Percentiles rank a stretch among this genome's conserved stretches.
Conservation (phyloP, 768 basidiomycete genomes). For the Gymnopilus junonius region DNA sequence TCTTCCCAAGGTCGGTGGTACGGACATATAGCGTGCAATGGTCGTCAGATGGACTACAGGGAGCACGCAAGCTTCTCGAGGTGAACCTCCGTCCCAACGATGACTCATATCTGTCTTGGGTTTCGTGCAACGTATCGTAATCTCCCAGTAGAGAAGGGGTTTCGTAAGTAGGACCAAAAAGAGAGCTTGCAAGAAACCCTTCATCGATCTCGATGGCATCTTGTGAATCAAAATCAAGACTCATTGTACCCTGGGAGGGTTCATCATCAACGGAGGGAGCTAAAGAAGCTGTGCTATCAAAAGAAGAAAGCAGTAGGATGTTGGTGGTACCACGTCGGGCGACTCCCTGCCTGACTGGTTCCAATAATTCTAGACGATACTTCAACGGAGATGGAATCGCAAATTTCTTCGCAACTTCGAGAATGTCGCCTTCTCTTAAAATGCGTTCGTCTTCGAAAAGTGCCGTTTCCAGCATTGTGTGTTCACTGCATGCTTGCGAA, state of each 20-base stretch:
- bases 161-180: constrained; percentile 34
- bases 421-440: constrained; percentile 51
- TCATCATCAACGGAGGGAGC: not conserved
- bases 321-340: constrained; percentile 51
- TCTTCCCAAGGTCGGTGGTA: constrained; percentile 62
- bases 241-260: not conserved
- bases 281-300: not conserved
- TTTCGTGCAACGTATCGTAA: constrained; percentile 2
- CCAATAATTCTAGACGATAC: constrained; percentile 61
- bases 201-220: constrained; percentile 74
- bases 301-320: constrained; percentile 50
- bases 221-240: constrained; percentile 22
- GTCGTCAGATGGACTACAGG: constrained; percentile 42
- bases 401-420: constrained; percentile 18
- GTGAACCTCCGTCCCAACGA: constrained; percentile 6
- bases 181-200: constrained; percentile 64
- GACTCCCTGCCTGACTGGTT: constrained; percentile 78
- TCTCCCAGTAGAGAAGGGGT: constrained; percentile 19
- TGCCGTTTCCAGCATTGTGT: constrained; percentile 44
- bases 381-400: constrained; percentile 24
- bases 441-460: constrained; percentile 46
- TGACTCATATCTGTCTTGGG: constrained; percentile 16
- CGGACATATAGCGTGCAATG: constrained; percentile 64
- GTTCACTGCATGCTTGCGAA: constrained; percentile 38
- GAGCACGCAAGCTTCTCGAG: constrained; percentile 36